These are phyloP conservation scores for Beauveria varroae DNA, from an alignment of 2,329 filamentous ascomycete genomes.

Conservation along the genomic window DNA sequence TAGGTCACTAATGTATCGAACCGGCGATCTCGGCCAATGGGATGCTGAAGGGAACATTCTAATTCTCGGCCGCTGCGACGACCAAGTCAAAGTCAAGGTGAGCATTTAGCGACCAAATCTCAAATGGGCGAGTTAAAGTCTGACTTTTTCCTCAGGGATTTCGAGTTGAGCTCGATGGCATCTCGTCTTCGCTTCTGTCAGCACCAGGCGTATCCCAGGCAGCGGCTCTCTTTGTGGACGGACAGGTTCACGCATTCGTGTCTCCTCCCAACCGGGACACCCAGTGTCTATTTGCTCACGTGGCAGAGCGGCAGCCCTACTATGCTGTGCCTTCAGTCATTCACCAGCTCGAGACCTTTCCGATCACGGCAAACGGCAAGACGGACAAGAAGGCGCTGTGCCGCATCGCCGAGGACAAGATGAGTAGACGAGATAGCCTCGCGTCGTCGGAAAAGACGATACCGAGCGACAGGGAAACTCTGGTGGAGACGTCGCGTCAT, in stretches of 20 bases:
- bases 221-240: slow-evolving; percentile 38
- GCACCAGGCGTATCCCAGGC: slow-evolving; percentile 39
- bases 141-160: slow-evolving; percentile 34
- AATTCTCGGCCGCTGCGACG: slow-evolving; percentile 50
- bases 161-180: slow-evolving; percentile 52
- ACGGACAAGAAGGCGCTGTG: slow-evolving; percentile 43
- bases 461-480: slow-evolving; percentile 16
- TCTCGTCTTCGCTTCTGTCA: slow-evolving; percentile 41
- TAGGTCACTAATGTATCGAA: slow-evolving; percentile 49
- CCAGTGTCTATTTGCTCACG: slow-evolving; percentile 30
- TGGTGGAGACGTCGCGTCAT: slow-evolving; percentile 19
- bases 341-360: slow-evolving; percentile 35
- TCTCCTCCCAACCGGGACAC: slow-evolving; percentile 28
- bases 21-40: slow-evolving; percentile 52
- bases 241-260: slow-evolving; percentile 44
- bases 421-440: background rate
- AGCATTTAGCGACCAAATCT: background rate
- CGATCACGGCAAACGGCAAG: slow-evolving; percentile 49
- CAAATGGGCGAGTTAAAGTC: too few relatives aligned
- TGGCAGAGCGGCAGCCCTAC: slow-evolving; percentile 41
- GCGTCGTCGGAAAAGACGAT: background rate
- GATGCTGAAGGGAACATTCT: slow-evolving; percentile 44
- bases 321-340: slow-evolving; percentile 45
- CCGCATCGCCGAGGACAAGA: slow-evolving; percentile 15
- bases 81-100: slow-evolving; percentile 55